Base-by-base conservation (phyloP, 768 basidiomycete species). In the Polyporus arcularius region DNA sequence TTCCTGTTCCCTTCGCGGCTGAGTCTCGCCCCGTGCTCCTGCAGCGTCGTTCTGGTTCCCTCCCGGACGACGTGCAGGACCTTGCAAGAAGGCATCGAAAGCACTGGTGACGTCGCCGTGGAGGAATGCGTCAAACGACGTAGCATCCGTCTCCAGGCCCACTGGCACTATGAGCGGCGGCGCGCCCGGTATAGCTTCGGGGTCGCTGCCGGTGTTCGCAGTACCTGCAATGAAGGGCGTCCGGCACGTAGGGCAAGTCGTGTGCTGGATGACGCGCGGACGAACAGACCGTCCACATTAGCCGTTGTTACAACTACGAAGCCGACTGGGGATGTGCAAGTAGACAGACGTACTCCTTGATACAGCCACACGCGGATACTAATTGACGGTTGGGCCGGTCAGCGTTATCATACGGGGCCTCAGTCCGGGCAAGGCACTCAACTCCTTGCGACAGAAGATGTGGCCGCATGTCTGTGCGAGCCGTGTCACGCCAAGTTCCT, bases 381-480 rank as follows among this genome's bases (percentile, higher is more conserved):
- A n/a, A 12, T 9, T 12, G 46, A 4, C 9, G 18, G 12, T 12
- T 18, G 21, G 18, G 18, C 4, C 10, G 6, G 18, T 18, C 4
- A 21, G 21, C 12, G 45, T 4, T 9, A 46, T 48, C 10, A 9
- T 8, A 12, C 9, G 28, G 14, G 18, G 28, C 7, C 21, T 18
- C 12, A 12, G 18, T 12, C 4, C 21, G 28, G 46, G 21, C 21
- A 9, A 48, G 46, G 3, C 26, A 75, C 75, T 74, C 70, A 78
- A 92, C 91, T 93, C 91, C 76, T 84, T 85, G 65, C 89, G 81
- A 71, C 91, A 93, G 68, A 92, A 93, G n/a, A 88, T 66, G 69
- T 94, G 91, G 4, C 73, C 70, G 60, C 78, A 80, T 1, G 71
- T 72, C 46, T 71, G 45, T 12, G 39, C 52, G 26, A 94, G 74